Base-by-base conservation (phyloP, 2,329 filamentous ascomycete species). In the Hypocrella siamensis region DNA sequence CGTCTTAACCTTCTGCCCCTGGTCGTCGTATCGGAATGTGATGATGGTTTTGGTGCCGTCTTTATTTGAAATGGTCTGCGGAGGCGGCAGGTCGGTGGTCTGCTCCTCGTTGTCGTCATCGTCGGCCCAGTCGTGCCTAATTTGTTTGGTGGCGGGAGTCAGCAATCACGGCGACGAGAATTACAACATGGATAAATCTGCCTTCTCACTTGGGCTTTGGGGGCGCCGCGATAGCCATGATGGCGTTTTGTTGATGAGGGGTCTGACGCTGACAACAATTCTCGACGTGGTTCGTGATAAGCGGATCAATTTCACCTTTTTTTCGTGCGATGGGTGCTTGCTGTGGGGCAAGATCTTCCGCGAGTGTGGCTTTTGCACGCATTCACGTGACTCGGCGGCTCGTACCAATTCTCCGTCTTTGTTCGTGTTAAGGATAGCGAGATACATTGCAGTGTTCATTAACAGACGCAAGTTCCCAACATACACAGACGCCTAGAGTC, bases 41-140 rank as follows among this genome's bases (percentile, higher is more conserved):
- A 93, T 78, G 46, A 90, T 80, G 29, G 92, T 98, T 64, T 94
- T 93, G 48, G 84, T 93, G 54, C 92, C 90, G 58, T 98, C 90
- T 65, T 94, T 93, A 75, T 98, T 96, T 56, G 79, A 79, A 56
- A 84, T 88, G 46, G 88, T 81, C 63, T 90, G 79, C 45, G 82
- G 76, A 45, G 81, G 71, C 38, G 90, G 90, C 47, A 98, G 80
- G 35, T 74, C 69, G 42, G 59, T 57, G 45, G 56, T 49, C 45
- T 71, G 64, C 63, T 80, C 73, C 60, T 90, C 80, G 61, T 84
- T 79, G 51, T 88, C 82, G 55, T 93, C 85, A 55, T 90, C 83
- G 64, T 96, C 90, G 56, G 90, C 88, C 88, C 88, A 96, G 70
- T 94, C 86, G 46, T 67, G 63, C 54, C 64, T 66, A 40, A 33